These are phyloP conservation scores for Alternaria sp. DNA, from an alignment of 2,329 filamentous ascomycete species.

Conservation along the genomic window DNA sequence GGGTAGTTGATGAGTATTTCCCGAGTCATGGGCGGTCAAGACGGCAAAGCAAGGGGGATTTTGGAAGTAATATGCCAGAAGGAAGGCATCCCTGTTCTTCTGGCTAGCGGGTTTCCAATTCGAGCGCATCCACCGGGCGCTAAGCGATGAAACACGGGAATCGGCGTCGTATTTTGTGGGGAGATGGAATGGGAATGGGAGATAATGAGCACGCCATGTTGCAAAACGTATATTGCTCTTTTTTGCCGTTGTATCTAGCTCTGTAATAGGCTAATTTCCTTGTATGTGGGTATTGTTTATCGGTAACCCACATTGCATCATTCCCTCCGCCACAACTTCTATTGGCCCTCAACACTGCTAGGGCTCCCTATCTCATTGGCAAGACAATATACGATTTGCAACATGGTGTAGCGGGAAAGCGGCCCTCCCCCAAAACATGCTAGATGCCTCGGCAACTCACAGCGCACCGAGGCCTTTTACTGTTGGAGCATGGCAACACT, in stretches of 20 bases:
- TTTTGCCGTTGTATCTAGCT: too few relatives aligned
- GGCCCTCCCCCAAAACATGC: neutral
- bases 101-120: conserved; percentile 7
- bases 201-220: too few relatives aligned
- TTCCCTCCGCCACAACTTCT: too few relatives aligned
- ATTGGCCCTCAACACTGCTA: too few relatives aligned
- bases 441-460: neutral
- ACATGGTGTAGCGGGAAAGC: neutral
- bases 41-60: conserved; percentile 3
- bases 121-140: conserved; percentile 10
- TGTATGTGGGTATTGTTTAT: too few relatives aligned
- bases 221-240: too few relatives aligned
- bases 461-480: neutral
- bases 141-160: conserved; percentile 7
- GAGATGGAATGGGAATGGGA: neutral
- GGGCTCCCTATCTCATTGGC: too few relatives aligned
- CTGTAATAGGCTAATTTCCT: too few relatives aligned
- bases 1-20: neutral
- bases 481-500: neutral
- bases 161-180: conserved; percentile 8
- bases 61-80: conserved; percentile 2
- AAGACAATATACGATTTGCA: too few relatives aligned
- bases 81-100: neutral
- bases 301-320: too few relatives aligned
- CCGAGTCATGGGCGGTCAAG: conserved; percentile 7